phyloP scores from a whole-genome alignment of 805 yeast genomes.

The Kodamaea hsintzibuensis region DNA sequence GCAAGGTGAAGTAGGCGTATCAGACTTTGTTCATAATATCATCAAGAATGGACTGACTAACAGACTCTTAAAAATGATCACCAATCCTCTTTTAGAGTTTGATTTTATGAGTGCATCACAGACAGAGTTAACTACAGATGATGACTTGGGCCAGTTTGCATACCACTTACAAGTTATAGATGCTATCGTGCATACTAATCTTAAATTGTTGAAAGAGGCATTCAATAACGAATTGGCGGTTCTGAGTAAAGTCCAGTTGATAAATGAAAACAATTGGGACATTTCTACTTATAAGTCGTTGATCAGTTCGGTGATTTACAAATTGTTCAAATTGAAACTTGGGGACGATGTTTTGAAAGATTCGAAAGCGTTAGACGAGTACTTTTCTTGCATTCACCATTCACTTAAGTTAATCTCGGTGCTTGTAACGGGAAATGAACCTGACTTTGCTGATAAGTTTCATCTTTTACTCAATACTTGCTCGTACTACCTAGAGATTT shows the following conservation, averaged over 20 bases:
- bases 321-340: conserved; percentile 41
- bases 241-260: conserved; percentile 43
- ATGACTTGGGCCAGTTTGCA: conserved; percentile 63
- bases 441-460: conserved; percentile 48
- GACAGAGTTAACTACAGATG: conserved; percentile 36
- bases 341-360: conserved; percentile 21
- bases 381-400: conserved; percentile 32
- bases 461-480: conserved; percentile 40
- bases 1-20: conserved; percentile 42
- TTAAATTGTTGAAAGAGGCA: conserved; percentile 42
- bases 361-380: conserved; percentile 14
- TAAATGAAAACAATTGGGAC: conserved; percentile 46
- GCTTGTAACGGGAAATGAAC: conserved; percentile 46
- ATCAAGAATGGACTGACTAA: conserved; percentile 56
- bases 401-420: conserved; percentile 44
- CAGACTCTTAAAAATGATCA: conserved; percentile 58
- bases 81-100: conserved; percentile 52
- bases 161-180: conserved; percentile 59
- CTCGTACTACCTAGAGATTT: conserved; percentile 20
- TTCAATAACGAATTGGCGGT: conserved; percentile 62
- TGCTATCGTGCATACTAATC: conserved; percentile 51
- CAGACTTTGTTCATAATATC: conserved; percentile 50
- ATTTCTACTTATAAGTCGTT: conserved; percentile 64
- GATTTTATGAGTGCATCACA: conserved; percentile 33
- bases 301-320: conserved; percentile 45